phyloP scores from a whole-genome alignment of 169 alveolate species.

The Hepatocystis sp. region DNA sequence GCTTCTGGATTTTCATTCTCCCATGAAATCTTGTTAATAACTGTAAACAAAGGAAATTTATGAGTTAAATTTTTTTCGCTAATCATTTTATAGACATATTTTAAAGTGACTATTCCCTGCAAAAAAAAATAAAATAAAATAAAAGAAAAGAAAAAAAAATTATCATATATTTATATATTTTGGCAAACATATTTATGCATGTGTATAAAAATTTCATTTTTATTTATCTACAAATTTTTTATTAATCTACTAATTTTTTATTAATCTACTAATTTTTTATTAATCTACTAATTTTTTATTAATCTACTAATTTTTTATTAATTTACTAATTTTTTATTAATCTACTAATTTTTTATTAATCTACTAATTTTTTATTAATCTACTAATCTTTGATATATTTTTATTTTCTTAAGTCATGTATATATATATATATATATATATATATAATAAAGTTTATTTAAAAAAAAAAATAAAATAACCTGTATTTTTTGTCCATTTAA shows the following conservation, averaged over 20 bases:
- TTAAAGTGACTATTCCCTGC: constrained; percentile 63
- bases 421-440: not conserved
- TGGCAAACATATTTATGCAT: too few relatives aligned
- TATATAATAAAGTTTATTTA: not conserved
- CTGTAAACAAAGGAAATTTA: constrained; percentile 59
- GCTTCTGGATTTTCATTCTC: constrained; percentile 49
- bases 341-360: too few relatives aligned
- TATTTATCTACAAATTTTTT: too few relatives aligned
- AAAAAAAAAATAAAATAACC: constrained; percentile 75
- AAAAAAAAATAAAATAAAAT: not conserved
- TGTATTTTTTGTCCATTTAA: constrained; percentile 94
- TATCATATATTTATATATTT: too few relatives aligned
- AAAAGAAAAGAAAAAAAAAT: constrained; percentile 8
- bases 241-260: too few relatives aligned
- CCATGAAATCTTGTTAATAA: constrained; percentile 58
- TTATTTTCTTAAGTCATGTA: not conserved
- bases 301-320: too few relatives aligned
- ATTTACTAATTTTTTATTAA: too few relatives aligned
- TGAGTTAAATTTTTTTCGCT: constrained; percentile 25
- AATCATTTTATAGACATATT: constrained; percentile 51
- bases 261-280: too few relatives aligned
- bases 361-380: not conserved
- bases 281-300: too few relatives aligned
- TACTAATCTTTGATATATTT: not conserved
- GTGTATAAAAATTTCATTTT: too few relatives aligned